Base-by-base conservation (phyloP, 768 basidiomycete species). In the Termitomyces sp. region DNA sequence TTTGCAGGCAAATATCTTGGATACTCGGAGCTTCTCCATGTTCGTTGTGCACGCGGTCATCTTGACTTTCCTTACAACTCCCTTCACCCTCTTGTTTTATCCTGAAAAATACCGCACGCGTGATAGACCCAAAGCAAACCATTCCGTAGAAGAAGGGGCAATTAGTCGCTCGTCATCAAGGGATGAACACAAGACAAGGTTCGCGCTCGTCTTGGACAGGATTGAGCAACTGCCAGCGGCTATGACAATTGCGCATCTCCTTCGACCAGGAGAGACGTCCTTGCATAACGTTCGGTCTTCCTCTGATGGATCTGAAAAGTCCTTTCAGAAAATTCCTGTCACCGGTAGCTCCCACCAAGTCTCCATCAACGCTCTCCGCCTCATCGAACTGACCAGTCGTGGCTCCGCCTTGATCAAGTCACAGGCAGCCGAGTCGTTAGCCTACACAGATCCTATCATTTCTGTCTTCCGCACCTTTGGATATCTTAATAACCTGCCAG, bases 341-440 rank as follows among this genome's bases (percentile, higher is more conserved):
- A 53, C 50, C 1, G 12, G 54, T 18, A 40, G 52, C 7, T 54
- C 66, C 0, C 58, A 59, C 5, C 61, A 56, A 5, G 72, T 85
- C 54, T 72, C 76, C 10, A 76, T 96, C 35, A 83, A 92, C 61
- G 90, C 90, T 0, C 80, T 98, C 4, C 92, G 95, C n/a, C 80
- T 98, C 8, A 84, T 98, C 62, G 94, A 98, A 68, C 75, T 98
- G 43, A 90, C 92, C 0, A 86, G 86, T 35, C 88, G 97, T 58
- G 91, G 90, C 1, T 94, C 92, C 1, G 88, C 90, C 2, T 83
- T 96, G 36, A 82, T 98, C 70, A 88, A 84, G 66, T 90, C 90
- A 1, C 83, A 89, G 54, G 86, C 85, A 59, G 82, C 87, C 0
- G 88, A 91, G 18, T 74, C 80, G 3, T 75, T 94, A 28, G 77